A percentile compares a stretch with the other conserved stretches of the same genome.
These are phyloP conservation scores for Paraconiothyrium sp. DNA, from an alignment of 2,329 filamentous ascomycete genomes.

Conservation along the genomic window DNA sequence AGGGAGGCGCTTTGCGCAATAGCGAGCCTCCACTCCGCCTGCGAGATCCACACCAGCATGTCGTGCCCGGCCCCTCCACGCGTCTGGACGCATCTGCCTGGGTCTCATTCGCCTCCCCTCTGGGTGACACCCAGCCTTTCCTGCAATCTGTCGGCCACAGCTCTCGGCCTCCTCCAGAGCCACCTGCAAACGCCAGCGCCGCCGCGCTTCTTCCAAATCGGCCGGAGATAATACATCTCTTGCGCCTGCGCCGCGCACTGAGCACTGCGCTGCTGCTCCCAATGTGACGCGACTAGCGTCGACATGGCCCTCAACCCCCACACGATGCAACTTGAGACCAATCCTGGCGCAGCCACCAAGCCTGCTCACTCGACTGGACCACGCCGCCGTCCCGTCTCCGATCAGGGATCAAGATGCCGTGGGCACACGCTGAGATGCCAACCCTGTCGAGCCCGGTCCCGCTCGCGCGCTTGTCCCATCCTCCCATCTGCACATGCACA, in stretches of 20 bases:
- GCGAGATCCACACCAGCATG: constrained; percentile 23
- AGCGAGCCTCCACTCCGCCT: constrained; percentile 10
- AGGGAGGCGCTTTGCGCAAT: constrained; percentile 3
- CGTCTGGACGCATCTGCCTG: constrained; percentile 15
- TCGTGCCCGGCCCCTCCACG: constrained; percentile 21
- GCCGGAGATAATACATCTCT: constrained; percentile 22
- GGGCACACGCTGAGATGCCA: constrained; percentile 34
- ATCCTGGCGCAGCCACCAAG: constrained; percentile 38
- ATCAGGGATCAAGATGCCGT: constrained; percentile 30
- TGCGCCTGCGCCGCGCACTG: constrained; percentile 16
- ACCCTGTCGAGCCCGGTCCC: constrained; percentile 30
- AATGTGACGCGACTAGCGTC: constrained; percentile 40
- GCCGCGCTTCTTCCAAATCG: constrained; percentile 6
- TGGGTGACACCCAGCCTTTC: not conserved
- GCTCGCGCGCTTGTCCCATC: constrained; percentile 29
- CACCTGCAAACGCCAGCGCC: not conserved
- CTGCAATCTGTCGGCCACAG: not conserved
- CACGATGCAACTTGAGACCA: constrained; percentile 42
- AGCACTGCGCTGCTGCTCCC: constrained; percentile 23
- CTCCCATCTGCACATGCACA: constrained; percentile 32
- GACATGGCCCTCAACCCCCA: constrained; percentile 41
- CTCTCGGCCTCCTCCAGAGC: not conserved
- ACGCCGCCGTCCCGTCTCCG: constrained; percentile 37
- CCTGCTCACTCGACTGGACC: constrained; percentile 35
- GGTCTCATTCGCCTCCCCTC: not conserved